Conservation (phyloP, 257 asterid species). For the Solanum peruvianum region DNA sequence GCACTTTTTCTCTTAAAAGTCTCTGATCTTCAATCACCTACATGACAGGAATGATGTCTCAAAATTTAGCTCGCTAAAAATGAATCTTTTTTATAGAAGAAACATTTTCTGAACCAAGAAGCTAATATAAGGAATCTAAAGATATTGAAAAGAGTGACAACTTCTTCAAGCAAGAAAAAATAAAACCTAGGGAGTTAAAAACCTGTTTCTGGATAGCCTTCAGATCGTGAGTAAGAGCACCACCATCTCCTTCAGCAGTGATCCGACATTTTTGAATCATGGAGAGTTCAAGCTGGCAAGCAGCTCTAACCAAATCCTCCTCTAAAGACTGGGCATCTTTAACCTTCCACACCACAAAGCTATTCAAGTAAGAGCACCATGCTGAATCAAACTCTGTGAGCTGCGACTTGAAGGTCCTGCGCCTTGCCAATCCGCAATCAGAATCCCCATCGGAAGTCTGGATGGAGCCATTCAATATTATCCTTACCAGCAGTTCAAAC, state of each 20-base stretch:
- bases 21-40: slow-evolving; percentile 74
- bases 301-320: slow-evolving; percentile 89
- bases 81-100: background rate
- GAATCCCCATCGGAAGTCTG: slow-evolving; percentile 30
- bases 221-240: slow-evolving; percentile 67
- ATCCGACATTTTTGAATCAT: slow-evolving; percentile 81
- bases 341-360: slow-evolving; percentile 92
- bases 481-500: slow-evolving; percentile 61
- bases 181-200: background rate
- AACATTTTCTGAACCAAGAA: background rate
- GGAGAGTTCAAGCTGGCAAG: slow-evolving; percentile 89
- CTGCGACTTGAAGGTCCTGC: slow-evolving; percentile 51
- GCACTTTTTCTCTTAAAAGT: slow-evolving; percentile 77
- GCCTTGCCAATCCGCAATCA: slow-evolving; percentile 11
- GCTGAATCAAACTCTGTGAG: slow-evolving; percentile 79
- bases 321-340: slow-evolving; percentile 83
- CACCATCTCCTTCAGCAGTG: slow-evolving; percentile 61
- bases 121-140: background rate
- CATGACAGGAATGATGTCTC: background rate
- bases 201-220: slow-evolving; percentile 89
- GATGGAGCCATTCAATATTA: slow-evolving; percentile 51
- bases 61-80: background rate
- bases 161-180: background rate
- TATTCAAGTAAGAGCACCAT: slow-evolving; percentile 90
- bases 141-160: background rate